These are phyloP conservation scores for Quercus rubra DNA, from an alignment of 306 rosid genomes.

Conservation along the genomic window DNA sequence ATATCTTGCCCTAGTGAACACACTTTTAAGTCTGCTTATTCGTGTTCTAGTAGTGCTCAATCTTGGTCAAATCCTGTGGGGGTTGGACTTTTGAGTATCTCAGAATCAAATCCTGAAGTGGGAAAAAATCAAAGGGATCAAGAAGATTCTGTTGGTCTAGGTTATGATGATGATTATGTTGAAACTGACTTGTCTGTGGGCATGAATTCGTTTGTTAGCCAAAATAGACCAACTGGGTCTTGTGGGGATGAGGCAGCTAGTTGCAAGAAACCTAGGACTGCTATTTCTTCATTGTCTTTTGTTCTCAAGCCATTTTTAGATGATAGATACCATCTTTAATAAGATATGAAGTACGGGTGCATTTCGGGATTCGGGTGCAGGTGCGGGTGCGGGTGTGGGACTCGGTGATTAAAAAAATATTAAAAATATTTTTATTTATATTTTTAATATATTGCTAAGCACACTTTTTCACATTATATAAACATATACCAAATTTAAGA, in stretches of 20 bases:
- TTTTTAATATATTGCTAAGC: too few species aligned
- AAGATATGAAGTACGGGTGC: too few species aligned
- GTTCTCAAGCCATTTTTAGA: conserved; percentile 38
- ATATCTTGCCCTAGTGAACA: conserved; percentile 6
- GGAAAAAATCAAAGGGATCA: conserved; percentile 18
- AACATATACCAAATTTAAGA: too few species aligned
- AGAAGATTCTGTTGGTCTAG: conserved; percentile 13
- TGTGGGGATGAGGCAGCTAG: conserved; percentile 22
- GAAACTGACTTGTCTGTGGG: conserved; percentile 59
- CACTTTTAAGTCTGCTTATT: conserved; percentile 16
- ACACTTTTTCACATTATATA: too few species aligned
- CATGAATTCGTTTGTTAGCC: conserved; percentile 35
- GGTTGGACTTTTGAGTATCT: conserved; percentile 3
- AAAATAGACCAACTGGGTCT: conserved; percentile 23
- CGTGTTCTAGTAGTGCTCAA: conserved; percentile 9
- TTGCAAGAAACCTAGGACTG: conserved; percentile 42
- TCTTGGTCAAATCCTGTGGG: not conserved
- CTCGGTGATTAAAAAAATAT: too few species aligned
- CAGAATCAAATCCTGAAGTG: conserved; percentile 20
- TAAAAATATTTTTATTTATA: too few species aligned
- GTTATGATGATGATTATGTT: conserved; percentile 27
- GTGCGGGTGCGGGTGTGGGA: too few species aligned
- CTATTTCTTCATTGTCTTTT: conserved; percentile 30
- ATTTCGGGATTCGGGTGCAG: too few species aligned
- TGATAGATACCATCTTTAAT: not conserved